A percentile compares a stretch with the other conserved stretches of the same genome.
Conservation (phyloP, 164 flowering plant species). For the Aristolochia californica region DNA sequence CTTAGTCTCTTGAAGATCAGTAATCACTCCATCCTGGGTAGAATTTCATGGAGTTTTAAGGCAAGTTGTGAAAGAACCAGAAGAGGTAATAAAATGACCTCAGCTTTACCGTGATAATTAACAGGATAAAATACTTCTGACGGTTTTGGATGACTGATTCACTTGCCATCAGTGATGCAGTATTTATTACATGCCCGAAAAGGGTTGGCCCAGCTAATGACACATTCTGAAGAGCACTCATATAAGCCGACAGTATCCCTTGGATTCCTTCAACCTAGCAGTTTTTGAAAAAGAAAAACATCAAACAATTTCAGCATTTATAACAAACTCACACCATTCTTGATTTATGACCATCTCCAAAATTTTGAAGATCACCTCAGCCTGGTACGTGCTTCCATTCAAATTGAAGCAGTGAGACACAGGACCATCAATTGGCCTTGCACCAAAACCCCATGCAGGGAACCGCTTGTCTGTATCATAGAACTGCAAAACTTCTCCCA, state of each 20-base stretch:
- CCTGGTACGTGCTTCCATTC: constrained; percentile 34
- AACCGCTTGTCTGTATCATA: constrained; percentile 77
- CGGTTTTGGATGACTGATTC: constrained; percentile 28
- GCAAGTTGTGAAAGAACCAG: background rate
- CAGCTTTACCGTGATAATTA: constrained; percentile 62
- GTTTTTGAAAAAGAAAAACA: background rate
- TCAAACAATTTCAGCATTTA: background rate
- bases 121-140: constrained; percentile 62
- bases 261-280: constrained; percentile 72
- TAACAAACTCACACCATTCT: background rate
- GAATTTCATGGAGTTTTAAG: background rate
- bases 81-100: background rate
- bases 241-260: constrained; percentile 79
- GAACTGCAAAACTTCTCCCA: constrained; percentile 70
- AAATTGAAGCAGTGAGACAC: constrained; percentile 87
- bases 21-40: constrained; percentile 78
- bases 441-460: constrained; percentile 98
- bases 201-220: constrained; percentile 88
- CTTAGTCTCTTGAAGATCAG: constrained; percentile 74
- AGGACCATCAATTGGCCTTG: constrained; percentile 33
- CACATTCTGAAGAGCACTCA: constrained; percentile 52
- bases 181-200: constrained; percentile 69
- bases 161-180: constrained; percentile 66
- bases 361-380: constrained; percentile 36
- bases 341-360: background rate